phyloP scores from a whole-genome alignment of 1,139 yeast species.

The Kurtzmaniella quercitrusa region DNA sequence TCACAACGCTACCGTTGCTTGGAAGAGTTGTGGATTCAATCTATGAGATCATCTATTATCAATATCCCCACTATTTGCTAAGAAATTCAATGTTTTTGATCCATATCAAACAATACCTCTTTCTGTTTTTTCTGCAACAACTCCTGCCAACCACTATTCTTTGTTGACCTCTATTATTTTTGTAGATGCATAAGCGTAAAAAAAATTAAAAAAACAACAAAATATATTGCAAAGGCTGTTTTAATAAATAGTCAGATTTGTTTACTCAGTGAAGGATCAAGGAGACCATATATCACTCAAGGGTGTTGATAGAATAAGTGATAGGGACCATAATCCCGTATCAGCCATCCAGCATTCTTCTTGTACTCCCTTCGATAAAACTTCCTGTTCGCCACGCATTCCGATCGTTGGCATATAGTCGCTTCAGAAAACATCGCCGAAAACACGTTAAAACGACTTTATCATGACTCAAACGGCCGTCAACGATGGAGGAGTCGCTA shows the following conservation, averaged over 20 bases:
- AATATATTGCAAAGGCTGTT: neutral
- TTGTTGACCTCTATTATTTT: neutral
- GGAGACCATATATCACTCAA: neutral
- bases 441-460: neutral
- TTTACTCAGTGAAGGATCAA: neutral
- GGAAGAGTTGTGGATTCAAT: neutral
- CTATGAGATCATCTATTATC: too few species aligned
- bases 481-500: neutral
- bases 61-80: too few species aligned
- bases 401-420: neutral
- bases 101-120: neutral
- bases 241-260: neutral
- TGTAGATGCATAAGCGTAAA: neutral
- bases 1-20: neutral
- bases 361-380: neutral
- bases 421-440: neutral
- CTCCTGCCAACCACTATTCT: neutral
- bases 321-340: neutral
- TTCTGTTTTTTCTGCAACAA: neutral
- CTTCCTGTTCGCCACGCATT: neutral
- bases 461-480: conserved; percentile 2
- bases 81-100: too few species aligned
- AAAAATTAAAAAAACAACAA: neutral
- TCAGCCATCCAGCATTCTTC: neutral
- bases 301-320: neutral